Percentiles rank a stretch among this genome's conserved stretches.
These are phyloP conservation scores for Ustulina deusta DNA, from an alignment of 2,329 filamentous ascomycete species.

Conservation along the genomic window DNA sequence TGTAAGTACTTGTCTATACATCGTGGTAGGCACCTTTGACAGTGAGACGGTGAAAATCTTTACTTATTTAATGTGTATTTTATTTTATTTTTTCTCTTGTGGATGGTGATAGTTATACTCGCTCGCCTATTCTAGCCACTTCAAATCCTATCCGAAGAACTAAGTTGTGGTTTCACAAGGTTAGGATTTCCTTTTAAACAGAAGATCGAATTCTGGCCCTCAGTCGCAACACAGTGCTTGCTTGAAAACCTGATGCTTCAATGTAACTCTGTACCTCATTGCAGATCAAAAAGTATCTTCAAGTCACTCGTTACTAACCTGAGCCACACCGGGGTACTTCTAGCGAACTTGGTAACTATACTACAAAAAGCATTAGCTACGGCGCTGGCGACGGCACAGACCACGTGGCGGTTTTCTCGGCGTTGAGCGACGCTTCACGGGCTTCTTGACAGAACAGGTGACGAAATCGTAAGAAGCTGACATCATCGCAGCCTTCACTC, in stretches of 20 bases:
- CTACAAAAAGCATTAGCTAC: not conserved
- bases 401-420: conserved; percentile 16
- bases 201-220: not conserved
- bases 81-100: not conserved
- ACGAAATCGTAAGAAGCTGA: not conserved
- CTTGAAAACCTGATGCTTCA: not conserved
- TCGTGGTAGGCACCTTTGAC: too few species aligned
- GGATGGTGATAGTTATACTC: not conserved
- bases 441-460: not conserved
- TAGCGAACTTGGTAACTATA: not conserved
- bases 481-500: not conserved
- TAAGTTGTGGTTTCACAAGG: not conserved
- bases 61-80: not conserved
- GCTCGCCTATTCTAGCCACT: not conserved
- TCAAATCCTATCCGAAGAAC: not conserved
- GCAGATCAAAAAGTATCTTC: not conserved
- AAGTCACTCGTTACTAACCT: not conserved
- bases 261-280: not conserved
- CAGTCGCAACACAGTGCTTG: conserved; percentile 3
- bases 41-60: not conserved
- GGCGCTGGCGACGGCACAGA: not conserved
- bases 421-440: conserved; percentile 1
- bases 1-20: not conserved
- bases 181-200: not conserved
- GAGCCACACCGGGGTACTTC: not conserved